Evolutionary conservation across 768 basidiomycete species (phyloP).

Genomic region (Coprinopsis sp.): DNA sequence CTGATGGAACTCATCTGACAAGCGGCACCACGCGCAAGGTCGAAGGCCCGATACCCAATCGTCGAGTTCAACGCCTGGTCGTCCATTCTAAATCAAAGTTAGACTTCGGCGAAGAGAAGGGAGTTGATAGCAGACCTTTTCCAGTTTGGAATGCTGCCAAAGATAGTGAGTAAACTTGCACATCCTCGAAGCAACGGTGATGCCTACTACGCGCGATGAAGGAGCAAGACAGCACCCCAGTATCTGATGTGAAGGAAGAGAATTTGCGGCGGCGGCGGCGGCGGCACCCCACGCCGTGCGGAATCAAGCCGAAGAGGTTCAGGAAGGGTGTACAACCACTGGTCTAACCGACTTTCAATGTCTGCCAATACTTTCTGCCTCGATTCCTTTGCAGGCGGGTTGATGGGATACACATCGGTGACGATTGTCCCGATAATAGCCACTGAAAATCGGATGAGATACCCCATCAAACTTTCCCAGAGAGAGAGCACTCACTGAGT

Average conservation of each 20-base stretch:
- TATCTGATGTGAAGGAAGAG: conserved; percentile 70
- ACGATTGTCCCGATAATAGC: conserved; percentile 65
- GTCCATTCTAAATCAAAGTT: conserved; percentile 29
- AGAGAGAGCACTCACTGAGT: conserved; percentile 43
- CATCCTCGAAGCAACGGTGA: neutral
- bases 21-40: conserved; percentile 71
- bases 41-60: conserved; percentile 61
- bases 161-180: conserved; percentile 1
- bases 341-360: conserved; percentile 65
- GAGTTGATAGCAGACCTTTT: conserved; percentile 42
- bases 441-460: conserved; percentile 32
- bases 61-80: conserved; percentile 43
- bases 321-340: conserved; percentile 69
- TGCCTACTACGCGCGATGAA: conserved; percentile 77
- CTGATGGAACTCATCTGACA: conserved; percentile 64
- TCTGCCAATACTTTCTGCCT: conserved; percentile 46
- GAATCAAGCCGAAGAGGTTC: conserved; percentile 58
- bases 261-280: conserved; percentile 65
- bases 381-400: conserved; percentile 38
- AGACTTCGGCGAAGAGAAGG: conserved; percentile 5
- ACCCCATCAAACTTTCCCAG: neutral
- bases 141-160: conserved; percentile 64
- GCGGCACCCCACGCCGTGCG: conserved; percentile 45
- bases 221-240: conserved; percentile 67
- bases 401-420: conserved; percentile 66